Base-by-base conservation (phyloP, 306 rosid genomes). In the Cucurbita maxima region DNA sequence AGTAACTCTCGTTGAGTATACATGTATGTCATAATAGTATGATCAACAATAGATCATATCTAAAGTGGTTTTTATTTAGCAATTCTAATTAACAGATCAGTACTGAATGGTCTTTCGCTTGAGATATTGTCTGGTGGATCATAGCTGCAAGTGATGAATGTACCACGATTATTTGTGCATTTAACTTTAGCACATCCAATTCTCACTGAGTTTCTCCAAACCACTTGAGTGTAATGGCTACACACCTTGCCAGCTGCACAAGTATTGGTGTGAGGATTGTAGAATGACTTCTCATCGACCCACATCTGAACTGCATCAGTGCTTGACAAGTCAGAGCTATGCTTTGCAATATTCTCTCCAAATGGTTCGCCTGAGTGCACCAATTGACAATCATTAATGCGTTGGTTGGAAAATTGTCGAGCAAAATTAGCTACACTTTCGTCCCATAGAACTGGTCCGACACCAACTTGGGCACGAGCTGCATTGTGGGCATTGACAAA, bases 331-430 rank as follows among this genome's bases (percentile, higher is more conserved):
- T 71, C 77, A 1, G 66, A 80, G 5, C 62, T 38, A 14, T 85
- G 72, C 80, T 77, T 37, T 0, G 88, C 87, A 19, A 88, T 73
- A 48, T 88, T 88, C 60, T 88, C 85, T 0, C 88, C 87, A 2
- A 82, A 88, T 1, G 78, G 82, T 11, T 84, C 85, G 1, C 55
- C 50, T 0, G 91, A 85, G 52, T 83, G 87, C 25, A 62, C 78
- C 58, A 85, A 1, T 0, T 13, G 34, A 72, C 86, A 87, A 18
- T 41, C 76, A 0, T 60, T 81, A 4, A 20, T 70, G 7, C 64
- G 79, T 61, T 20, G 3, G 63, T 71, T 78, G 1, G 71, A 79
- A 6, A 84, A 82, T 18, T 75, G 72, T 14, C 30, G 71, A 34
- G 87, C 82, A 34, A 13, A 82, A 1, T 57, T 12, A 3, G 84